Base-by-base conservation (phyloP, 371 early-diverging fungal genomes). In the Mortierella sp. region DNA sequence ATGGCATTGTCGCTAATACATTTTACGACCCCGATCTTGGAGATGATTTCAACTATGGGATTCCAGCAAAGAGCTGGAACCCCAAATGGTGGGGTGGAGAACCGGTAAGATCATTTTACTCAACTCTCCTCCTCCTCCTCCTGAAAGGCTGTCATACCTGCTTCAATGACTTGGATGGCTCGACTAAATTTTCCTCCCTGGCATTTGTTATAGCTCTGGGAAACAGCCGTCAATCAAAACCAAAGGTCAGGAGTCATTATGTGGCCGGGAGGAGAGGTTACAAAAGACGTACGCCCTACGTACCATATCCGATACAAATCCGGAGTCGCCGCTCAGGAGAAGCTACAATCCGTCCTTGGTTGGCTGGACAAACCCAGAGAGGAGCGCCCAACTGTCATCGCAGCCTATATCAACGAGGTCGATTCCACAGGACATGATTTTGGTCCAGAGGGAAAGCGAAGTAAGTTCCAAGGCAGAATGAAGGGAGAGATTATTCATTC, bases 1-100 rank as follows among this genome's bases (percentile, higher is more conserved):
- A 98, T 70, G 98, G 98, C 9, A 97, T 98, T 56, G 93, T 98
- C 0, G 90, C 87, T 50, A 97, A 98, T 76, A 83, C 82, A 27
- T 98, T 97, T 70, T 93, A 87, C 65, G 98, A 96, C 71, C 89
- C 94, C 0, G 53, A 23, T 2, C 52, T 89, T 0, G 85, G 94
- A 47, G 91, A 89, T 38, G 85, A 88, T 1, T 97, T 97, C 80
- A 83, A 83, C 19, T 95, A 96, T 82, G 89, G 83, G 39, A 82
- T 92, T 55, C 72, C 86, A 0, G 71, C 83, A 13, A 71, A 80
- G 43, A 87, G 85, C 39, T 67, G 76, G 53, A 82, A 87, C 53
- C 71, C 80, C n/a, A 84, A 89, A 82, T 98, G 96, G 96, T 94
- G 93, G 91, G 87, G 88, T 27, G 95, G 93, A 6, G 95, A 96